Base-by-base conservation (phyloP, 1,284 basidiomycete genomes). In the Trametes pubescens region DNA sequence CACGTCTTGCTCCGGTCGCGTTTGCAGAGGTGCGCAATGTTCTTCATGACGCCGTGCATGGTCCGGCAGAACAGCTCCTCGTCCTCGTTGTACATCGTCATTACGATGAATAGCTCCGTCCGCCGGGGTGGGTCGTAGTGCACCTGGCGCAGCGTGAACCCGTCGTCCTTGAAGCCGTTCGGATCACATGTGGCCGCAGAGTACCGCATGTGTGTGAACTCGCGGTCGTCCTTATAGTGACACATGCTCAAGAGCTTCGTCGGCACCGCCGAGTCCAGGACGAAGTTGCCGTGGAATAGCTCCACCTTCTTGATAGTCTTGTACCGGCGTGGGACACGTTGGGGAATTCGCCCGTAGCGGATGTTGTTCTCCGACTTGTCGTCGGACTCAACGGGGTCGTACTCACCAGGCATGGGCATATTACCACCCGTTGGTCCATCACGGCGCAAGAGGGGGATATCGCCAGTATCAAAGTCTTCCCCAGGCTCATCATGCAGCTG, bases 191-290 rank as follows among this genome's bases (percentile, higher is more conserved):
- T 97, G n/a, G 93, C 93, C 0, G 94, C 95, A 1, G 90, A 91
- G 78, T 96, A 96, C 8, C 96, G 87, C 94, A 98, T 95, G 77
- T 96, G 92, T 2, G 94, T 95, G 76, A 96, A 97, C 78, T 99
- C 97, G 63, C 93, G 87, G 65, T 94, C 93, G 57, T 86, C 90
- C 60, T 88, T 86, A 67, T 86, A 78, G 1, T 86, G 80, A 68
- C 92, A 94, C 81, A 94, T 87, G 62, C 93, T 87, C 22, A 97
- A 83, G 29, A 97, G 81, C 75, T 94, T 95, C 13, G 90, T 85
- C 0, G 95, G 95, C 1, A 97, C 94, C 0, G 91, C 86, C 34
- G 90, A 87, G 76, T 98, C 95, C 43, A 96, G 81, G 2, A 98
- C 94, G 55, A 96, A 88, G 76, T 98, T 96, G 2, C 95, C 95